phyloP scores from a whole-genome alignment of 306 rosid species.

The Castanea crenata region DNA sequence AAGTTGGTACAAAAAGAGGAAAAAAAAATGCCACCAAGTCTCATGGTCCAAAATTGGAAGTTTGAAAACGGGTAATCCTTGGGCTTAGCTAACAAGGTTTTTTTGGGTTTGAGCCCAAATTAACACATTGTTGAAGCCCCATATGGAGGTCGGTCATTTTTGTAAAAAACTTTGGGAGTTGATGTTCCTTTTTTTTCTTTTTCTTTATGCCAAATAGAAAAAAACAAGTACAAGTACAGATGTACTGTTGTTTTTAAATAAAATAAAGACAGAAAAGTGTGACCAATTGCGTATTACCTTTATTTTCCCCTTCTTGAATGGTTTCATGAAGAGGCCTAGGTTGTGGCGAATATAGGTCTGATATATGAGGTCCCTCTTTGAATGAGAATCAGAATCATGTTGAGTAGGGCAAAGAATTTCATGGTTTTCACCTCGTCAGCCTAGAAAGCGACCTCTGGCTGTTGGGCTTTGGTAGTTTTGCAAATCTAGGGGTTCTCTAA shows the following conservation, averaged over 20 bases:
- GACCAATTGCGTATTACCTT: background rate
- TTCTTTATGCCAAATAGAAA: too few species aligned
- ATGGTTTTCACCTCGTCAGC: background rate
- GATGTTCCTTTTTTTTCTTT: too few species aligned
- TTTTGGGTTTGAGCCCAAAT: background rate
- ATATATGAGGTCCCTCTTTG: constrained; percentile 16
- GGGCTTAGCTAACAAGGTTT: background rate
- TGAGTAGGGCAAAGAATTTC: background rate
- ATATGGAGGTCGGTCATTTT: too few species aligned
- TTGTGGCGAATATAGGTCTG: background rate
- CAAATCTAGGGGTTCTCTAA: background rate
- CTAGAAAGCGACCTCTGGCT: background rate
- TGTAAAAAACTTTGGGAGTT: too few species aligned
- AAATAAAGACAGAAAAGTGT: too few species aligned
- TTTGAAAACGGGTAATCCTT: background rate
- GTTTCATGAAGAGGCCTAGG: background rate
- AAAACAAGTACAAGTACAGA: too few species aligned
- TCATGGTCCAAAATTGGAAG: background rate
- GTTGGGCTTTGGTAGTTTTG: too few species aligned
- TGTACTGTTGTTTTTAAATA: background rate
- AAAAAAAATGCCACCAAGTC: background rate
- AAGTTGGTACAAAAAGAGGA: too few species aligned
- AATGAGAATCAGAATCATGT: constrained; percentile 7
- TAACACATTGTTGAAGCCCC: background rate
- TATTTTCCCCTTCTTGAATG: background rate